Percentiles rank a stretch among this genome's conserved stretches.
Evolutionary conservation across 1,284 basidiomycete species (phyloP).

Genomic region (Stereum hirsutum): DNA sequence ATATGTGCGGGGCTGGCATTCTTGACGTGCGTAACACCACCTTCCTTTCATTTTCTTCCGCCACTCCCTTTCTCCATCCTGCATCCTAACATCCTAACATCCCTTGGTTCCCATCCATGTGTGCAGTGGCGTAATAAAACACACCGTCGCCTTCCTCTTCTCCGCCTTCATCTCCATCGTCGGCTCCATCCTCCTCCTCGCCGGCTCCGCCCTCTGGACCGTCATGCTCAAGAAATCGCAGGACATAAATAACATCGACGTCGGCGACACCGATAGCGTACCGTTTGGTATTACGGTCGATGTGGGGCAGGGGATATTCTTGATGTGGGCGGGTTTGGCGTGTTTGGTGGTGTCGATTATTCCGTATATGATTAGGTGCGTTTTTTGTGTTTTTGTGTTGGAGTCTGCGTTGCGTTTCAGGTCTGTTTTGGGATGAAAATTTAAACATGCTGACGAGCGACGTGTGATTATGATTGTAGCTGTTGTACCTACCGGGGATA

Average conservation of each 20-base stretch:
- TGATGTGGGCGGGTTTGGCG: slow-evolving; percentile 66
- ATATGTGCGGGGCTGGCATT: slow-evolving; percentile 57
- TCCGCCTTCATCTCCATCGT: slow-evolving; percentile 56
- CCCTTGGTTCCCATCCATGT: neutral
- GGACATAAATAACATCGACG: slow-evolving; percentile 39
- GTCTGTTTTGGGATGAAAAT: slow-evolving; percentile 10
- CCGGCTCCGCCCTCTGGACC: slow-evolving; percentile 71
- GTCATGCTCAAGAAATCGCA: slow-evolving; percentile 57
- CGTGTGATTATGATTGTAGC: too few relatives aligned
- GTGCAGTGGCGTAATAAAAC: slow-evolving; percentile 56
- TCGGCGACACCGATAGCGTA: slow-evolving; percentile 30
- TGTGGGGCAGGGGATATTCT: slow-evolving; percentile 49
- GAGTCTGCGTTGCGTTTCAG: slow-evolving; percentile 25
- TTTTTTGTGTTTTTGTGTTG: slow-evolving; percentile 23
- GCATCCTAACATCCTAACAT: slow-evolving; percentile 1
- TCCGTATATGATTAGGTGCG: slow-evolving; percentile 62
- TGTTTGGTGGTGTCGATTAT: slow-evolving; percentile 51
- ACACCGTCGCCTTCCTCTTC: slow-evolving; percentile 54
- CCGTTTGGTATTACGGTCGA: slow-evolving; percentile 53
- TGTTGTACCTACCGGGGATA: too few relatives aligned
- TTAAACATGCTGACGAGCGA: too few relatives aligned
- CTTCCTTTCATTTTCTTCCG: too few relatives aligned
- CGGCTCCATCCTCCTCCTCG: slow-evolving; percentile 53
- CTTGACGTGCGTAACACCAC: slow-evolving; percentile 46
- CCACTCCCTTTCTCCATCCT: slow-evolving; percentile 26